Base-by-base conservation (phyloP, 768 basidiomycete species). In the Pleurotus giganteus region DNA sequence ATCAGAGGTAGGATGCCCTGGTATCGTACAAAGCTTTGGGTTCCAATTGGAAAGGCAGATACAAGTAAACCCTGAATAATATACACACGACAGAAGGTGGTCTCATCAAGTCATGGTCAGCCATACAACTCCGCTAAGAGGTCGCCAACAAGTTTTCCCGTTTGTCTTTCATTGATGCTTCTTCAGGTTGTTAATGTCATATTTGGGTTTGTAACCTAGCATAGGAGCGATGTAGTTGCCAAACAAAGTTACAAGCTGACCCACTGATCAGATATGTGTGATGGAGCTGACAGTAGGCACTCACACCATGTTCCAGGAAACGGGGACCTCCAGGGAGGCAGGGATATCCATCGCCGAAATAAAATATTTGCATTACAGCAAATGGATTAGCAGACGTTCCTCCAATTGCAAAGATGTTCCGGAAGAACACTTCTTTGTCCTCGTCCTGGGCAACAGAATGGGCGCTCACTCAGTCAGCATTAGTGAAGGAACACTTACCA, bases 331-430 rank as follows among this genome's bases (percentile, higher is more conserved):
- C 49, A n/a, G 49, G 49, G 26, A 50, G 49, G 28, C 12, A 29
- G 9, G 49, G 49, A 37, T 34, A 34, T 9, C 49, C 49, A 37
- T 50, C 49, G 5, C 49, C 49, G 21, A 19, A 37, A 23, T 50
- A 50, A 32, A 50, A 50, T 32, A 50, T 50, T 37, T 50, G 49
- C 49, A 50, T 50, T 19, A 50, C 49, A 36, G 49, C 49, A 12
- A 50, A 50, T 13, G 49, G 49, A 36, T 32, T 50, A 26, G 49
- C 49, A 15, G 31, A 19, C 32, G 36, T 21, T 7, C 49, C 49
- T 2, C 49, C 49, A 19, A 36, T 32, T 19, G 32, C 49, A 24
- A 50, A 50, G 7, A 50, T n/a, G 26, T 50, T 50, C 24, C 49
- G 6, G 32, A 50, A 50, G 49, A 50, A 50, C 9, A 50, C 21